Conservation (phyloP, 805 yeast species). For the Yarrowia osloensis region DNA sequence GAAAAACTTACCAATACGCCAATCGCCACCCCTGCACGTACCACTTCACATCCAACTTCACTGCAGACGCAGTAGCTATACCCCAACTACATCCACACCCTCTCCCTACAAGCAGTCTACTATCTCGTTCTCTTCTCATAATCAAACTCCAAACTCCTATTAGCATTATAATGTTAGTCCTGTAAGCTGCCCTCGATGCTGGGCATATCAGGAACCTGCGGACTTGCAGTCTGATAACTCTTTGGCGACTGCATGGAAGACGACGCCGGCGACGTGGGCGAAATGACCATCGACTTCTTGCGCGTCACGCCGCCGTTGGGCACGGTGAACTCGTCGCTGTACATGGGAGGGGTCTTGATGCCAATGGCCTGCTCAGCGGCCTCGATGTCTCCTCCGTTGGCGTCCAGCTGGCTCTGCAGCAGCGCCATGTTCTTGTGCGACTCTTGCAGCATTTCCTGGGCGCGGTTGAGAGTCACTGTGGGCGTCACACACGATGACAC, state of each 20-base stretch:
- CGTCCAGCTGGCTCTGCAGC: conserved; percentile 28
- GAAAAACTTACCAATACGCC: too few relatives aligned
- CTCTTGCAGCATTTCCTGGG: conserved; percentile 80
- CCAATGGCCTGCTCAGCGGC: conserved; percentile 27
- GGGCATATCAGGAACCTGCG: conserved; percentile 27
- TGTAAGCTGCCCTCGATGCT: conserved; percentile 27
- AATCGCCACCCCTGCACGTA: too few relatives aligned
- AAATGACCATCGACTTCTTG: conserved; percentile 14
- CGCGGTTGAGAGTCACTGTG: conserved; percentile 83
- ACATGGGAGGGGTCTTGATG: conserved; percentile 19
- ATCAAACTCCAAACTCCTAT: background rate
- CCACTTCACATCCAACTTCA: too few relatives aligned
- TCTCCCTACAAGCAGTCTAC: too few relatives aligned
- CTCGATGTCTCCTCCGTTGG: conserved; percentile 31
- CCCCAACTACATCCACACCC: too few relatives aligned
- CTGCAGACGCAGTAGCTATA: too few relatives aligned
- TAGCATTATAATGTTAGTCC: conserved; percentile 20
- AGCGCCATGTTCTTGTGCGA: conserved; percentile 57
- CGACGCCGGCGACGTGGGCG: conserved; percentile 23
- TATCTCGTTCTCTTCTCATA: too few relatives aligned
- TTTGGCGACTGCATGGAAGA: conserved; percentile 22
- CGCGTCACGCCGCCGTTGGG: conserved; percentile 11
- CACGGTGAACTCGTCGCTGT: conserved; percentile 24
- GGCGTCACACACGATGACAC: conserved; percentile 93
- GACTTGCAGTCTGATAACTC: conserved; percentile 1